Evolutionary conservation across 257 asterid genomes (phyloP), one percentile per base, ranked within the genome.

Genomic region (Eucommia ulmoides): DNA sequence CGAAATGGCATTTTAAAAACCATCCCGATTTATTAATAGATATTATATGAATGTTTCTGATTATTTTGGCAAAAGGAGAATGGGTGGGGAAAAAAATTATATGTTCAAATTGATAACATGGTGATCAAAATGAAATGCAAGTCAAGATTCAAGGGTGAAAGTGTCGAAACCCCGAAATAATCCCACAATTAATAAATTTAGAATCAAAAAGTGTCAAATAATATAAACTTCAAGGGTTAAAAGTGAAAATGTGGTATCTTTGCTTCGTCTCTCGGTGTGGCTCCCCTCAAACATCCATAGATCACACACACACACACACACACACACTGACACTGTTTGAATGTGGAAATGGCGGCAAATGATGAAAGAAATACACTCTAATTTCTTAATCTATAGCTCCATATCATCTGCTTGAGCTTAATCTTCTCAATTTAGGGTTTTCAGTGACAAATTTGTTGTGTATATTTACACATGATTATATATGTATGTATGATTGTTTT

Each of bases 341-440:
- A 45, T 38, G 35, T 20, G 20, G 63, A 61, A 73, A 54, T 73
- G 70, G 79, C 73, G 75, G 65, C 54, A 61, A 68, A 57, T 33
- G 16, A 50, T 29, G 12, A 14, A 29, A 14, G n/a, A n/a, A 29
- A 6, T 8, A 29, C 38, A 6, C 0, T 29, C 38, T 29, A 29
- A 14, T 29, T 14, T 15, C 45, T 9, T 14, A 38, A 7, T 9
- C 45, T 38, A 8, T 19, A 38, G 15, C 14, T 38, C n/a, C 45
- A 3, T 15, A 14, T 38, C 17, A 29, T 29, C 8, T 29, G 38
- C 12, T 5, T 5, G 12, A 12, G 38, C 38, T 29, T 29, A 12
- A 38, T 38, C n/a, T 38, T 38, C 3, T 5, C 12, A 14, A 38
- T 3, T 38, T 38, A 38, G 45, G 45, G 45, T 38, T 38, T 38